These are phyloP conservation scores for Rhizopogon rudus DNA, from an alignment of 768 basidiomycete genomes.

Conservation along the genomic window DNA sequence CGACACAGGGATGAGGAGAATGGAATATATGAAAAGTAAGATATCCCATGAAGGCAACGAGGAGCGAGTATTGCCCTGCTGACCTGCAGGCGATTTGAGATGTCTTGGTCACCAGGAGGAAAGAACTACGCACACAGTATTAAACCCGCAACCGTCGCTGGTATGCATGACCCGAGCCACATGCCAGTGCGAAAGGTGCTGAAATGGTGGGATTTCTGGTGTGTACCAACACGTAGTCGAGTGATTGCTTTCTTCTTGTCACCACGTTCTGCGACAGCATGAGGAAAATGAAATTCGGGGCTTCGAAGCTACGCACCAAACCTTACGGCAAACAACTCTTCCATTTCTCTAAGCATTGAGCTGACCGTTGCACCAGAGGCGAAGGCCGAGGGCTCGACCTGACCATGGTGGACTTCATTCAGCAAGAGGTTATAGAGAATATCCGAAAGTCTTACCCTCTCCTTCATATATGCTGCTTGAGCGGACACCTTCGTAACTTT, in stretches of 20 bases:
- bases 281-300: background rate
- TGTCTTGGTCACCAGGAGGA: background rate
- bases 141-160: constrained; percentile 61
- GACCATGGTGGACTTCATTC: background rate
- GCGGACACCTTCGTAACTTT: constrained; percentile 71
- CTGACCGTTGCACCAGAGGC: constrained; percentile 57
- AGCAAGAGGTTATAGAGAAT: background rate
- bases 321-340: constrained; percentile 66
- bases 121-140: constrained; percentile 46
- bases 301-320: constrained; percentile 57
- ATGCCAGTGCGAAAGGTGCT: constrained; percentile 74
- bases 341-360: constrained; percentile 68
- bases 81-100: constrained; percentile 34
- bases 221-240: constrained; percentile 52
- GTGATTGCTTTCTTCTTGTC: constrained; percentile 73
- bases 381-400: constrained; percentile 70
- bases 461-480: constrained; percentile 74
- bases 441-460: constrained; percentile 45
- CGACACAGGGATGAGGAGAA: constrained; percentile 67
- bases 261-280: constrained; percentile 43
- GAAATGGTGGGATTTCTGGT: constrained; percentile 57
- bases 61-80: constrained; percentile 44
- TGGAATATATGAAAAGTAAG: constrained; percentile 74
- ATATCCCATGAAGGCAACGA: constrained; percentile 66
- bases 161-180: constrained; percentile 65